A percentile compares a stretch with the other conserved stretches of the same genome.
These are phyloP conservation scores for Neoascochyta sp. DNA, from an alignment of 2,329 filamentous ascomycete species.

Conservation along the genomic window DNA sequence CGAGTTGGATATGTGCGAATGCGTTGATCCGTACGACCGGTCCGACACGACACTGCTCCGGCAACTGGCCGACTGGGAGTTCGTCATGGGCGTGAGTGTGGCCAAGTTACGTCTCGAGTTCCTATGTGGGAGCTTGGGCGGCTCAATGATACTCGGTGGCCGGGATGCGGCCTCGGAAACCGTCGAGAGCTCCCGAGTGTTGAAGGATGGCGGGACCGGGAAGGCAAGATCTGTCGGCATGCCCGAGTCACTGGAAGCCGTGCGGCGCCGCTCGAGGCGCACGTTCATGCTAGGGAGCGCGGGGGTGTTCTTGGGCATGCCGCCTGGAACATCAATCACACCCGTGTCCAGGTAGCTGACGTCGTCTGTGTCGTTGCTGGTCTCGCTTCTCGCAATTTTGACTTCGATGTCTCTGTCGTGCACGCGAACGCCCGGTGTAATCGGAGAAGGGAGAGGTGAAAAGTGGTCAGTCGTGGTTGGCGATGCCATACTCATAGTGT, in stretches of 20 bases:
- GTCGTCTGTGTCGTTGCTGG: slow-evolving; percentile 31
- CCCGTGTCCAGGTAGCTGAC: slow-evolving; percentile 20
- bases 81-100: slow-evolving; percentile 1
- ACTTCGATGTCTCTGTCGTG: slow-evolving; percentile 29
- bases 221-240: too few relatives aligned
- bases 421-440: slow-evolving; percentile 31
- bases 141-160: slow-evolving; percentile 21
- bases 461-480: slow-evolving; percentile 30
- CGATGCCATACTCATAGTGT: slow-evolving; percentile 23
- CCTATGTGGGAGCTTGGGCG: slow-evolving; percentile 8
- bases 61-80: too few relatives aligned
- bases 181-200: slow-evolving; percentile 14
- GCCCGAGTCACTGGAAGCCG: slow-evolving; percentile 33
- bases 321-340: slow-evolving; percentile 20
- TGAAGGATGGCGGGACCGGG: slow-evolving; percentile 12
- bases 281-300: slow-evolving; percentile 8
- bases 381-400: slow-evolving; percentile 38
- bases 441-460: slow-evolving; percentile 34
- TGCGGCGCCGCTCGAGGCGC: slow-evolving; percentile 31
- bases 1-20: too few relatives aligned
- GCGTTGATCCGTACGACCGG: slow-evolving; percentile 7
- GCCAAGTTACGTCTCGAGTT: slow-evolving; percentile 5
- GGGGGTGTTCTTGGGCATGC: slow-evolving; percentile 20
- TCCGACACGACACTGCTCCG: slow-evolving; percentile 22
- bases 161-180: slow-evolving; percentile 23